Evolutionary conservation across 345 rosid species (phyloP).

Genomic region (Physaria fendleri): DNA sequence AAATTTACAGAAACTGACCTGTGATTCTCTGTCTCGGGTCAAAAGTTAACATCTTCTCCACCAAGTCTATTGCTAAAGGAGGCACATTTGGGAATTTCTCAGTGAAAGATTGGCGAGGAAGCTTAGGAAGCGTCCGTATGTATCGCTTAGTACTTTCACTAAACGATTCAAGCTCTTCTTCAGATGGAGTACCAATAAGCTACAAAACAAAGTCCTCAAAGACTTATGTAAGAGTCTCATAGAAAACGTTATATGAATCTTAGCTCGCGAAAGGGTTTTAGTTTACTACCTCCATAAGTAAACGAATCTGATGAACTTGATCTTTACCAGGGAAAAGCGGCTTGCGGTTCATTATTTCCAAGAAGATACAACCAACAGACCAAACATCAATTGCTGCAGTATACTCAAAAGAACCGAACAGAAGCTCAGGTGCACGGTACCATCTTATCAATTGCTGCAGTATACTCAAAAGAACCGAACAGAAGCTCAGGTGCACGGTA

Average conservation of each 20-base stretch:
- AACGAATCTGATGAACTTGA: conserved; percentile 76
- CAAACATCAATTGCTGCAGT: conserved; percentile 89
- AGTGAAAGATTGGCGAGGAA: conserved; percentile 60
- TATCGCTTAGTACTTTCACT: conserved; percentile 79
- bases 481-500: conserved; percentile 92
- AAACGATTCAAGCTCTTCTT: conserved; percentile 64
- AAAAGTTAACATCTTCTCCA: conserved; percentile 84
- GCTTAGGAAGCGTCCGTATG: conserved; percentile 49
- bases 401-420: conserved; percentile 69
- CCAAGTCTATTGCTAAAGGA: conserved; percentile 67
- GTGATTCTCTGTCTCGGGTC: conserved; percentile 77
- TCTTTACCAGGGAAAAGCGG: conserved; percentile 92
- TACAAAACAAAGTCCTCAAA: conserved; percentile 26
- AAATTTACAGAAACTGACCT: conserved; percentile 39
- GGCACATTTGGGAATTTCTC: conserved; percentile 68
- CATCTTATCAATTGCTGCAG: conserved; percentile 90
- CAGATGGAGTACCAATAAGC: conserved; percentile 86
- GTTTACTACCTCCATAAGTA: conserved; percentile 67
- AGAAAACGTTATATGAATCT: background rate
- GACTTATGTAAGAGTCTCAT: background rate
- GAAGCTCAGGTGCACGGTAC: conserved; percentile 93
- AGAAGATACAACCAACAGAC: conserved; percentile 92
- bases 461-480: conserved; percentile 68
- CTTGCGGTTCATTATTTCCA: conserved; percentile 71
- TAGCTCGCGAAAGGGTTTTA: background rate